These are phyloP conservation scores for Pythium plurisporium DNA, from an alignment of 352 stramenopile genomes.

Conservation along the genomic window DNA sequence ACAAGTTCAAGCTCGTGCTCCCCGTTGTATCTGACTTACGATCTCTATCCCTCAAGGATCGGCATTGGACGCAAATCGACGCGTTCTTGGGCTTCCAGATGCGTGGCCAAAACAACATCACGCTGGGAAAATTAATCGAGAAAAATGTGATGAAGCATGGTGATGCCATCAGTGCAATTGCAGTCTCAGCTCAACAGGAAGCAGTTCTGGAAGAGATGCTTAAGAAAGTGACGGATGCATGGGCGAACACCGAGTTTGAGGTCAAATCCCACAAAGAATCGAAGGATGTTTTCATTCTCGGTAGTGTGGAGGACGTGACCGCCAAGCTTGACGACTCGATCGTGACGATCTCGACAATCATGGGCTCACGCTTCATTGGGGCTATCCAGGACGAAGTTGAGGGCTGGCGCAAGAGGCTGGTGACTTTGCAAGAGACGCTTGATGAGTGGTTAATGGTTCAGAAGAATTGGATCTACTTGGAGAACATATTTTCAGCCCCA, in stretches of 20 bases:
- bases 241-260: slow-evolving; percentile 89
- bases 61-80: slow-evolving; percentile 93
- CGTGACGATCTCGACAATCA: slow-evolving; percentile 91
- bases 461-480: slow-evolving; percentile 88
- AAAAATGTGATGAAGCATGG: slow-evolving; percentile 27
- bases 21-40: slow-evolving; percentile 90
- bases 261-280: slow-evolving; percentile 92
- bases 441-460: slow-evolving; percentile 88
- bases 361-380: slow-evolving; percentile 89
- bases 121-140: slow-evolving; percentile 84
- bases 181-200: slow-evolving; percentile 88
- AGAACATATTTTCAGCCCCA: slow-evolving; percentile 85
- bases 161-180: slow-evolving; percentile 82
- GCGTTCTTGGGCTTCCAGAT: slow-evolving; percentile 86
- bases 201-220: slow-evolving; percentile 91
- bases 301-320: slow-evolving; percentile 89
- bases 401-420: slow-evolving; percentile 77
- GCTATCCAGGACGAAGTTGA: slow-evolving; percentile 90
- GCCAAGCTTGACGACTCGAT: slow-evolving; percentile 91
- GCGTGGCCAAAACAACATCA: slow-evolving; percentile 72
- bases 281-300: slow-evolving; percentile 92
- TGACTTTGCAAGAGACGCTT: slow-evolving; percentile 79
- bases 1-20: slow-evolving; percentile 90
- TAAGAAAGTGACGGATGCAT: slow-evolving; percentile 88
- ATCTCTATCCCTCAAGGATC: slow-evolving; percentile 90